These are phyloP conservation scores for Fusarium cyanostomum DNA, from an alignment of 2,329 filamentous ascomycete genomes.

Conservation along the genomic window DNA sequence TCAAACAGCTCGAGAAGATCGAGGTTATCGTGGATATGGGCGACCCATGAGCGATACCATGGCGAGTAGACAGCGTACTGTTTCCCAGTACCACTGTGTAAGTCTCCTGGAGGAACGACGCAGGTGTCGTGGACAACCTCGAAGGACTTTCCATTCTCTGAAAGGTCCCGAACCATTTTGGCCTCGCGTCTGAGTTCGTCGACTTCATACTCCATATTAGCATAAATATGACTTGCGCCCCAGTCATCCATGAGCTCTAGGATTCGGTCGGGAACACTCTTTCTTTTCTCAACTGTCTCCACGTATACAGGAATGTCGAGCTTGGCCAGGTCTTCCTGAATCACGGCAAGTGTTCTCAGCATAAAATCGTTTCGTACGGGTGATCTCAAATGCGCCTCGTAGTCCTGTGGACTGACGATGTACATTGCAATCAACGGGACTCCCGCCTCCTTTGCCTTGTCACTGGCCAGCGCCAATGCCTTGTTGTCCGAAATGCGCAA, in stretches of 20 bases:
- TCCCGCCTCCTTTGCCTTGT: constrained; percentile 70
- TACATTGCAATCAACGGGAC: constrained; percentile 81
- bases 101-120: constrained; percentile 76
- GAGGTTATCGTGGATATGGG: constrained; percentile 74
- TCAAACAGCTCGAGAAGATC: constrained; percentile 72
- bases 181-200: constrained; percentile 86
- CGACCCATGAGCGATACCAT: constrained; percentile 82
- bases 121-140: constrained; percentile 83
- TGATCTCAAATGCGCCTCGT: constrained; percentile 80
- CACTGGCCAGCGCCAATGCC: constrained; percentile 71
- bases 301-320: constrained; percentile 82
- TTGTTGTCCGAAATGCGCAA: constrained; percentile 79
- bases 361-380: constrained; percentile 82
- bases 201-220: constrained; percentile 91
- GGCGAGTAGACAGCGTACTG: constrained; percentile 88
- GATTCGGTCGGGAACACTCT: constrained; percentile 67
- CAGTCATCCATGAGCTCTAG: constrained; percentile 74
- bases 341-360: constrained; percentile 72
- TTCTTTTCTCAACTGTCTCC: constrained; percentile 74
- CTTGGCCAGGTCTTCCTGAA: constrained; percentile 73
- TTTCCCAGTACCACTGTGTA: constrained; percentile 74
- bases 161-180: constrained; percentile 67
- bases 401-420: constrained; percentile 83
- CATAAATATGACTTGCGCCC: constrained; percentile 78
- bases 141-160: constrained; percentile 72